phyloP scores from a whole-genome alignment of 2,329 filamentous ascomycete genomes.

The Onygenales sp. region DNA sequence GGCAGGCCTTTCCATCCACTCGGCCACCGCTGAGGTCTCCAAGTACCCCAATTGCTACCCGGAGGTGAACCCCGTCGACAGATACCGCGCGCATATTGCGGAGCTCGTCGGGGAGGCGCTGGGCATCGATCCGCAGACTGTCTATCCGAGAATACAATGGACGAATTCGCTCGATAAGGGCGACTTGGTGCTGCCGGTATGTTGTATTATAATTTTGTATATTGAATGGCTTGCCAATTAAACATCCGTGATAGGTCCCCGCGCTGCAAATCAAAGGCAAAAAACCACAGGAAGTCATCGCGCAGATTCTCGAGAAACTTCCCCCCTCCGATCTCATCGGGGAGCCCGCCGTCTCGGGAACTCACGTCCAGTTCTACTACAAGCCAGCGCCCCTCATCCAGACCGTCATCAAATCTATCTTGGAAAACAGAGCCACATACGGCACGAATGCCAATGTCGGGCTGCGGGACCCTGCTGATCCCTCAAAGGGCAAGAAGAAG shows the following conservation, averaged over 20 bases:
- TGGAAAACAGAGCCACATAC: conserved; percentile 46
- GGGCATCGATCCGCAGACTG: conserved; percentile 29
- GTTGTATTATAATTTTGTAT: conserved; percentile 7
- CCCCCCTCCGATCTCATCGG: conserved; percentile 49
- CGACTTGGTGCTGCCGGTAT: conserved; percentile 35
- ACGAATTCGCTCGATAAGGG: conserved; percentile 39
- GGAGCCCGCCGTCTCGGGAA: conserved; percentile 46
- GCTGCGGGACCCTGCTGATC: conserved; percentile 48
- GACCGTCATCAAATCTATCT: conserved; percentile 50
- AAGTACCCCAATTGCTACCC: conserved; percentile 34
- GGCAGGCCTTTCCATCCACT: conserved; percentile 31
- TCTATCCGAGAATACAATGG: conserved; percentile 34
- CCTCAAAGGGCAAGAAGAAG: conserved; percentile 48
- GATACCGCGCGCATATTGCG: conserved; percentile 38
- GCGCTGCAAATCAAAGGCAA: conserved; percentile 44
- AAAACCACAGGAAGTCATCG: conserved; percentile 48
- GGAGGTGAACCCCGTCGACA: conserved; percentile 37
- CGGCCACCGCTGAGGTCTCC: conserved; percentile 25
- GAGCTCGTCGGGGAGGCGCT: conserved; percentile 29
- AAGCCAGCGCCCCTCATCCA: conserved; percentile 47
- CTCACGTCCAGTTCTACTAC: conserved; percentile 59
- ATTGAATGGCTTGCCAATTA: not conserved
- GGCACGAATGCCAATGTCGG: conserved; percentile 53
- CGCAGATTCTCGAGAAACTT: conserved; percentile 48
- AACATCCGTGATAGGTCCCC: conserved; percentile 22